phyloP scores from a whole-genome alignment of 768 basidiomycete genomes.

The Peribolospora kevripleyi region DNA sequence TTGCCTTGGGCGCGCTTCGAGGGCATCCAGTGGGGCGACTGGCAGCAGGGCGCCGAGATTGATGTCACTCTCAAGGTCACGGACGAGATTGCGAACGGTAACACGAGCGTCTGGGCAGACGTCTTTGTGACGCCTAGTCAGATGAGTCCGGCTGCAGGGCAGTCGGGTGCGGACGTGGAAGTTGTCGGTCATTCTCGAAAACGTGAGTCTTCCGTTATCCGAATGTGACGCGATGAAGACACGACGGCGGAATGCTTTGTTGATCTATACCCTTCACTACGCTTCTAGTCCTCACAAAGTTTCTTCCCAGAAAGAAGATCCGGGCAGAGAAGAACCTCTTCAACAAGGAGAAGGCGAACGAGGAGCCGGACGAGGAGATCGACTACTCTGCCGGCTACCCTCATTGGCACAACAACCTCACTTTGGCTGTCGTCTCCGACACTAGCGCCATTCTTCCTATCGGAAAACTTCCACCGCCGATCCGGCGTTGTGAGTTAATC shows the following conservation, averaged over 20 bases:
- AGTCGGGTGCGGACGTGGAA: too few species aligned
- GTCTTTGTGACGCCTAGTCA: too few species aligned
- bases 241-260: slow-evolving; percentile 3
- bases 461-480: slow-evolving; percentile 31
- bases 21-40: too few species aligned
- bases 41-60: too few species aligned
- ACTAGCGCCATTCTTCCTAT: slow-evolving; percentile 29
- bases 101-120: too few species aligned
- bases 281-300: slow-evolving; percentile 54
- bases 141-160: too few species aligned
- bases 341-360: slow-evolving; percentile 19
- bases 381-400: slow-evolving; percentile 31
- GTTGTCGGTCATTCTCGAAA: too few species aligned
- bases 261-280: neutral
- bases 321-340: slow-evolving; percentile 69
- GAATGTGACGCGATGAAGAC: too few species aligned
- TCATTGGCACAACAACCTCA: slow-evolving; percentile 82
- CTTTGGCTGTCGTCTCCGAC: slow-evolving; percentile 61
- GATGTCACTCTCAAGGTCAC: too few species aligned
- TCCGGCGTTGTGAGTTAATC: slow-evolving; percentile 34
- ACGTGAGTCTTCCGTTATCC: too few species aligned
- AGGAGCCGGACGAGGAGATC: slow-evolving; percentile 15
- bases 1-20: too few species aligned
- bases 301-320: slow-evolving; percentile 41
- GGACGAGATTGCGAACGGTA: too few species aligned